Percentiles rank a stretch among this genome's conserved stretches.
Evolutionary conservation across 805 yeast species (phyloP).

Genomic region (Ogataea sp.): DNA sequence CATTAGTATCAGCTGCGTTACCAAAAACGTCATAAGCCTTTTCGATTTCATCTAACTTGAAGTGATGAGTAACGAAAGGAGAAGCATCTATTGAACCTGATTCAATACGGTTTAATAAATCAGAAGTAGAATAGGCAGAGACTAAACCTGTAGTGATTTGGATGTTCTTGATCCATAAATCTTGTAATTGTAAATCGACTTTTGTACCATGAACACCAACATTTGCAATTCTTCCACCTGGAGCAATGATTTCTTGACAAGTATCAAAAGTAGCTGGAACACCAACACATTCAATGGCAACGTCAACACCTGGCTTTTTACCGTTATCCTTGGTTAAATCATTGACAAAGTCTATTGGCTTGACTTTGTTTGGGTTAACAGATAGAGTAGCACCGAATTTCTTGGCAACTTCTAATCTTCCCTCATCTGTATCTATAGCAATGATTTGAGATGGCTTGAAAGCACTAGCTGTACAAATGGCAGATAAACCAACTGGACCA

Average conservation of each 20-base stretch:
- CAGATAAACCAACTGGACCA: conserved; percentile 61
- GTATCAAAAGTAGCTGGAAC: conserved; percentile 52
- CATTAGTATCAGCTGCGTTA: conserved; percentile 44
- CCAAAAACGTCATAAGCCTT: conserved; percentile 54
- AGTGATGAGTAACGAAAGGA: conserved; percentile 51
- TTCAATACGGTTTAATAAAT: conserved; percentile 28
- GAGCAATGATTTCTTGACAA: conserved; percentile 45
- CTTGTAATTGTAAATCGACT: conserved; percentile 34
- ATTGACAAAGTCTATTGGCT: conserved; percentile 30
- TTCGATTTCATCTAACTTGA: conserved; percentile 44
- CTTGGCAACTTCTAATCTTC: conserved; percentile 49
- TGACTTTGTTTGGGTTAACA: conserved; percentile 42
- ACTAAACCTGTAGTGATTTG: conserved; percentile 42
- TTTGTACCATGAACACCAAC: conserved; percentile 46
- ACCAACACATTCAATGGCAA: conserved; percentile 60
- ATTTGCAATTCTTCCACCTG: conserved; percentile 60
- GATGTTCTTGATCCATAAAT: conserved; percentile 37
- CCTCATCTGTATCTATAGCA: conserved; percentile 52
- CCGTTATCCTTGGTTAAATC: conserved; percentile 19
- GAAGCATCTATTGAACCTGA: conserved; percentile 36
- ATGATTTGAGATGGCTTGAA: conserved; percentile 49
- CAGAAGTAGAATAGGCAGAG: conserved; percentile 35
- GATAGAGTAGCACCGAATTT: conserved; percentile 52
- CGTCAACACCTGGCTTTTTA: conserved; percentile 46
- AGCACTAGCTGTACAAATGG: conserved; percentile 46